These are phyloP conservation scores for Lasiodiplodia gonubiensis DNA, from an alignment of 2,329 filamentous ascomycete genomes.

Conservation along the genomic window DNA sequence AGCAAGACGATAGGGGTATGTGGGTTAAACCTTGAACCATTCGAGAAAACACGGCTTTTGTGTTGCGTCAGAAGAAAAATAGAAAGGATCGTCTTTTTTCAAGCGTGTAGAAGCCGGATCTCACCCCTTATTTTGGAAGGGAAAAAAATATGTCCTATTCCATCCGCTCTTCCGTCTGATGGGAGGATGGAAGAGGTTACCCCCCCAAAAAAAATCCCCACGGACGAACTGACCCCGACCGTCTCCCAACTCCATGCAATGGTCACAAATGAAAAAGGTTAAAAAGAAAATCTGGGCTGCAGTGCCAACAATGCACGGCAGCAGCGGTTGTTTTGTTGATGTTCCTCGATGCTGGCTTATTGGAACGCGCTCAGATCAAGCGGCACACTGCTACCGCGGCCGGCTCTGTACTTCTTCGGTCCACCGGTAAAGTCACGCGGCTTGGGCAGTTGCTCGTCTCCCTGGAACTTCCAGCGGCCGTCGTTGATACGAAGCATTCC, in stretches of 20 bases:
- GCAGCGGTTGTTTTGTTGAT: conserved; percentile 11
- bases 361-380: conserved; percentile 74
- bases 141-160: not conserved
- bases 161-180: not conserved
- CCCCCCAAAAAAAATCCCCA: not conserved
- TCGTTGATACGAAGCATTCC: conserved; percentile 61
- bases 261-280: not conserved
- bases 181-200: conserved; percentile 1
- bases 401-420: conserved; percentile 81
- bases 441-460: conserved; percentile 80
- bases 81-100: not conserved
- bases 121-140: not conserved
- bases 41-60: not conserved
- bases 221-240: not conserved
- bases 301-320: not conserved
- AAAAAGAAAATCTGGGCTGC: not conserved
- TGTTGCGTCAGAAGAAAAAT: not conserved
- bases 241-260: conserved; percentile 24
- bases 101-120: not conserved
- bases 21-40: conserved; percentile 3
- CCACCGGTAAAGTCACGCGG: conserved; percentile 80
- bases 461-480: conserved; percentile 82
- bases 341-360: conserved; percentile 30
- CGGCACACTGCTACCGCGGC: conserved; percentile 91
- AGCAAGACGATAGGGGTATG: conserved; percentile 17